phyloP scores from a whole-genome alignment of 2,329 filamentous ascomycete species.

The Leptodontidium sp. region DNA sequence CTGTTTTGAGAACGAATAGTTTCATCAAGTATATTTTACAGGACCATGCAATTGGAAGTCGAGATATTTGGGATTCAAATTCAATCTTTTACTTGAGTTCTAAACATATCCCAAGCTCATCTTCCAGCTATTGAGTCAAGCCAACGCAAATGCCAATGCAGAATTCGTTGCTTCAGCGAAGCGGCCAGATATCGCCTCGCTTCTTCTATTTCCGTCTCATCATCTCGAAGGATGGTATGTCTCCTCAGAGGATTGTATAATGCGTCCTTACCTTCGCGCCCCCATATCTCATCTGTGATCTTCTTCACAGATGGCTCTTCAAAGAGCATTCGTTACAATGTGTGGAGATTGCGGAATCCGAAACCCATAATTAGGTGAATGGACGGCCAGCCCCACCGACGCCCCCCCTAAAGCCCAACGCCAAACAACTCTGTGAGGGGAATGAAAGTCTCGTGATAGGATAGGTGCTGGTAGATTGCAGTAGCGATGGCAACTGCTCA shows the following conservation, averaged over 20 bases:
- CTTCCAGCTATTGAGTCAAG: constrained; percentile 5
- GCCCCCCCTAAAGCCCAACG: neutral
- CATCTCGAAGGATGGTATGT: neutral
- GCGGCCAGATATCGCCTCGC: neutral
- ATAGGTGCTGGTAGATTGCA: neutral
- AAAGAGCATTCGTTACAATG: constrained; percentile 1
- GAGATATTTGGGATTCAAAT: constrained; percentile 6
- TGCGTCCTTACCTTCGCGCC: neutral
- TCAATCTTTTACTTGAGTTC: constrained; percentile 3
- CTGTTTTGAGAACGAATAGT: too few relatives aligned
- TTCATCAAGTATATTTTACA: neutral
- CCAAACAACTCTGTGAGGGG: constrained; percentile 11
- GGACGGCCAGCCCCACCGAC: neutral
- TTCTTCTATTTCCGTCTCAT: neutral
- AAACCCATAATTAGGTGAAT: constrained; percentile 1
- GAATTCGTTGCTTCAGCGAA: neutral
- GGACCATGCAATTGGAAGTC: neutral
- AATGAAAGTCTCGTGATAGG: neutral
- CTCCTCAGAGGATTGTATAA: neutral
- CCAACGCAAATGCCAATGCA: neutral
- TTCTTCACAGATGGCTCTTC: neutral
- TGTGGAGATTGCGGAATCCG: constrained; percentile 6
- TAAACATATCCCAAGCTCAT: neutral
- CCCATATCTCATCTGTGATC: neutral
- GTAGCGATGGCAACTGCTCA: neutral